Conservation (phyloP, 768 basidiomycete species). For the Lactarius hengduanensis region DNA sequence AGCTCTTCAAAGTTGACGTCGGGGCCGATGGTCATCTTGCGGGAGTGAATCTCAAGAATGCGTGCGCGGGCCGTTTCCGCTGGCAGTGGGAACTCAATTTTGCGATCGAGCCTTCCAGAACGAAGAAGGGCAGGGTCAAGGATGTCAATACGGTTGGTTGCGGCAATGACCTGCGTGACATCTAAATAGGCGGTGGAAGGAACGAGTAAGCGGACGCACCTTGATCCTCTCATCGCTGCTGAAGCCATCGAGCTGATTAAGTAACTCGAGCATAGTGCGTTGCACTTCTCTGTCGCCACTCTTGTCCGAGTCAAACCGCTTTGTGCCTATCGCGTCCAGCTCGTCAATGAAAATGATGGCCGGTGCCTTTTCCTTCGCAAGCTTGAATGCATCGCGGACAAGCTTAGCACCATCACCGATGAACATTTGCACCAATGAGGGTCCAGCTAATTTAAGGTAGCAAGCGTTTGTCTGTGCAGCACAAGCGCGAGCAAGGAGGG, state of each 20-base stretch:
- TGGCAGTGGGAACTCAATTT: conserved; percentile 98
- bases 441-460: conserved; percentile 96
- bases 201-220: conserved; percentile 44
- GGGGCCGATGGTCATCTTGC: conserved; percentile 86
- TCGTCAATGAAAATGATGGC: conserved; percentile 99
- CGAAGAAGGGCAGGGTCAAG: conserved; percentile 98
- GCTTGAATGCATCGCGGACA: conserved; percentile 95
- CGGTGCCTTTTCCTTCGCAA: conserved; percentile 97
- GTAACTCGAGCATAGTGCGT: conserved; percentile 97
- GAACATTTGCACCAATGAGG: conserved; percentile 99
- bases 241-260: conserved; percentile 98
- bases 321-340: conserved; percentile 97
- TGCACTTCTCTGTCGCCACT: conserved; percentile 99
- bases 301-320: conserved; percentile 98
- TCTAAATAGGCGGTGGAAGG: conserved; percentile 8
- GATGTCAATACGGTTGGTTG: conserved; percentile 98
- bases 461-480: conserved; percentile 98
- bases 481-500: conserved; percentile 94
- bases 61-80: conserved; percentile 95
- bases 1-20: conserved; percentile 98
- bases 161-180: conserved; percentile 86
- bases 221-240: conserved; percentile 97
- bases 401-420: conserved; percentile 99
- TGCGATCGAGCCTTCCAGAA: conserved; percentile 95
- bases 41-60: conserved; percentile 94